phyloP scores from a whole-genome alignment of 192 early-diverging fungal genomes.

The Coemansia sp. region DNA sequence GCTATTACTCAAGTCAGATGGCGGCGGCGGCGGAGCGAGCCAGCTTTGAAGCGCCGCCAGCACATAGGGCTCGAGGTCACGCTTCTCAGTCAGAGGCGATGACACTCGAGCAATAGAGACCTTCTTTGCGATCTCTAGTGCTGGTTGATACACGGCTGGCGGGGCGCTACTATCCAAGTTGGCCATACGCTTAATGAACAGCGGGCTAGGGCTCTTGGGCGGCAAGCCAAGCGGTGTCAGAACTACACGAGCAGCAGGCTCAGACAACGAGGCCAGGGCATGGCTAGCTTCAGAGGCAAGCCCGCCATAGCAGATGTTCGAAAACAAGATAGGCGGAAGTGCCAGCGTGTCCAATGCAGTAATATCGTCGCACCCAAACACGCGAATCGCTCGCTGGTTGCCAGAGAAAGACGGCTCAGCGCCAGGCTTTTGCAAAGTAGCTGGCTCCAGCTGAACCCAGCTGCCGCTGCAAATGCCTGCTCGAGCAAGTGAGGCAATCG shows the following conservation, averaged over 20 bases:
- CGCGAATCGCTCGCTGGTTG: constrained; percentile 35
- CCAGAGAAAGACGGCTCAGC: not conserved
- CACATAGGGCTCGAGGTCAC: constrained; percentile 33
- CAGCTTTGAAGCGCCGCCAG: constrained; percentile 42
- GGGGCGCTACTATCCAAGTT: not conserved
- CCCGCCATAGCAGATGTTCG: constrained; percentile 7
- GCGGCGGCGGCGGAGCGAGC: constrained; percentile 14
- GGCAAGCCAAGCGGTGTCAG: constrained; percentile 41
- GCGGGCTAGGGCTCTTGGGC: constrained; percentile 14
- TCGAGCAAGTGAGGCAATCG: constrained; percentile 29
- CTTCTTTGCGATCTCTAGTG: constrained; percentile 33
- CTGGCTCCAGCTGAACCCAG: constrained; percentile 30
- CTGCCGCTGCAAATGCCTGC: constrained; percentile 46
- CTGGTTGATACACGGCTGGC: constrained; percentile 11
- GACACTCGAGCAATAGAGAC: constrained; percentile 37
- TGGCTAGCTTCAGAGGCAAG: not conserved
- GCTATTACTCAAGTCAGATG: too few species aligned
- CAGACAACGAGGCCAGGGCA: not conserved
- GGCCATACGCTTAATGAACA: constrained; percentile 7
- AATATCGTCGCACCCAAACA: constrained; percentile 26
- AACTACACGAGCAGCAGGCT: not conserved
- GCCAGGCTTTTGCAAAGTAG: not conserved
- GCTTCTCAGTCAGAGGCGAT: constrained; percentile 46
- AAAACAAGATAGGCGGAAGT: constrained; percentile 41
- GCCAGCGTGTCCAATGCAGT: constrained; percentile 7